Evolutionary conservation across 768 basidiomycete genomes (phyloP).

Genomic region (Coprinopsis strossmayeri): DNA sequence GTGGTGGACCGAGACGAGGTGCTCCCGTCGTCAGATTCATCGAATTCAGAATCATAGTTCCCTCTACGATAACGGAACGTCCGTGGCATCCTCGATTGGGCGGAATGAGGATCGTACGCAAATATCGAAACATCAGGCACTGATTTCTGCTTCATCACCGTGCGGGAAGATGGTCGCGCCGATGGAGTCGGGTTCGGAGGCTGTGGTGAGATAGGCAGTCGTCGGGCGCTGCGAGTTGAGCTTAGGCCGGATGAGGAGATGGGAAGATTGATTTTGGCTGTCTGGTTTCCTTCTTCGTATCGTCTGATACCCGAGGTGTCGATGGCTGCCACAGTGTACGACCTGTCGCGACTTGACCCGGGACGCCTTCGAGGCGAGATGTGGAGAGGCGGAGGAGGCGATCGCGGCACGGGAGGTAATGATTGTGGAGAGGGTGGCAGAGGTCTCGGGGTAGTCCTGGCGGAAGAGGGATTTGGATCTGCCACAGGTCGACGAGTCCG

Average conservation of each 20-base stretch:
- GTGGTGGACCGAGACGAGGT: not conserved
- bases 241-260: not conserved
- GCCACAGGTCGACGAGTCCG: not conserved
- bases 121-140: slow-evolving; percentile 9
- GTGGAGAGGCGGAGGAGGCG: not conserved
- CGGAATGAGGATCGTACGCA: slow-evolving; percentile 1
- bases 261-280: not conserved
- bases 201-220: slow-evolving; percentile 1
- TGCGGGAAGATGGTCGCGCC: not conserved
- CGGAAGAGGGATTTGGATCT: not conserved
- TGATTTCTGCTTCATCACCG: slow-evolving; percentile 8
- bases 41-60: not conserved
- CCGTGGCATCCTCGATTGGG: not conserved
- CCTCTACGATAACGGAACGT: too few relatives aligned
- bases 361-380: not conserved
- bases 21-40: not conserved
- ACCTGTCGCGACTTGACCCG: slow-evolving; percentile 3
- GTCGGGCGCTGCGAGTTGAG: not conserved
- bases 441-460: slow-evolving; percentile 1
- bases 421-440: slow-evolving; percentile 3
- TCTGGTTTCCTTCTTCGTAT: slow-evolving; percentile 1
- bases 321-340: not conserved
- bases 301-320: not conserved
- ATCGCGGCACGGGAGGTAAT: not conserved
- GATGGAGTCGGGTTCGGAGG: not conserved